These are phyloP conservation scores for Tylopilus sp. DNA, from an alignment of 768 basidiomycete genomes.

Conservation along the genomic window DNA sequence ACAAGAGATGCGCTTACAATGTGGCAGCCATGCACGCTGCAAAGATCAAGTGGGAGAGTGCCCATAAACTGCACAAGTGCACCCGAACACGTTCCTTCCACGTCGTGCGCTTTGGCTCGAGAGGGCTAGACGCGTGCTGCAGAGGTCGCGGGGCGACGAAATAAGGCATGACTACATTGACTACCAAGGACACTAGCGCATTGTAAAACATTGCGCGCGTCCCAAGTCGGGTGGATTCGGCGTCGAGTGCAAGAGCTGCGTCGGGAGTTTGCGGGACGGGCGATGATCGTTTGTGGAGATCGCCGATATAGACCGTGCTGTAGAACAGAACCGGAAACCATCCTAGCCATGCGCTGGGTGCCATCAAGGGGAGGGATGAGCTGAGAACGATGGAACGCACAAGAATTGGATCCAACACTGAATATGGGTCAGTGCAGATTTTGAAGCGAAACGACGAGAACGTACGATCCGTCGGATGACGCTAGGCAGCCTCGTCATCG, in stretches of 20 bases:
- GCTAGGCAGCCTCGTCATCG: constrained; percentile 63
- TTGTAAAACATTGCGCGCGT: constrained; percentile 81
- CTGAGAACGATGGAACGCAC: constrained; percentile 38
- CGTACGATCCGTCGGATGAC: constrained; percentile 80
- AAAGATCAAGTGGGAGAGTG: constrained; percentile 70
- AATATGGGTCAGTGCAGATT: constrained; percentile 5
- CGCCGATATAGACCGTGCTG: constrained; percentile 83
- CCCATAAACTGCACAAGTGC: constrained; percentile 73
- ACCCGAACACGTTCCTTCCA: constrained; percentile 49
- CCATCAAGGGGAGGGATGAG: constrained; percentile 1
- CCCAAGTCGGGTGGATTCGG: constrained; percentile 78
- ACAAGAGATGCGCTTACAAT: constrained; percentile 53
- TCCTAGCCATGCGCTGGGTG: constrained; percentile 68
- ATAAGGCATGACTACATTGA: constrained; percentile 69
- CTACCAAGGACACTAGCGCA: constrained; percentile 61
- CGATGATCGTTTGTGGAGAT: constrained; percentile 65
- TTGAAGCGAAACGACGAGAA: constrained; percentile 14
- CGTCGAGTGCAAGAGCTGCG: constrained; percentile 42
- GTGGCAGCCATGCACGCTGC: constrained; percentile 76
- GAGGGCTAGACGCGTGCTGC: constrained; percentile 13
- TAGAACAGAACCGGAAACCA: constrained; percentile 96
- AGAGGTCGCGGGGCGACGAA: constrained; percentile 40
- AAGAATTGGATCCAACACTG: constrained; percentile 82
- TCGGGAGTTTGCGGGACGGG: constrained; percentile 28
- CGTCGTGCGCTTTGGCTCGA: constrained; percentile 14